Percentiles rank a stretch among this genome's conserved stretches.
phyloP scores from a whole-genome alignment of 83 land plant genomes.

The Larix sibirica region DNA sequence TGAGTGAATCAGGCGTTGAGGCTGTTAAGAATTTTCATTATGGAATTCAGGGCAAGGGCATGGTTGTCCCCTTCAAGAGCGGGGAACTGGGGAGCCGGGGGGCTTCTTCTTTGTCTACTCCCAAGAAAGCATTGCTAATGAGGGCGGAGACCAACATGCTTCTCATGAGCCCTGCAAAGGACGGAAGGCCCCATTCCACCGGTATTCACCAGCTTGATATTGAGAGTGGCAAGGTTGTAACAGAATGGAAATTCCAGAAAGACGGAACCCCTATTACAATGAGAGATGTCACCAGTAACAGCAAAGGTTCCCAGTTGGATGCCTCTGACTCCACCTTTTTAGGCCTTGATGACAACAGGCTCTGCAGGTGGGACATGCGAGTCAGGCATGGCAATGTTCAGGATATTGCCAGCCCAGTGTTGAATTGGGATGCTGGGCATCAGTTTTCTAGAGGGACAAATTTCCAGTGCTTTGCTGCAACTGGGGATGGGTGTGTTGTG shows the following conservation, averaged over 20 bases:
- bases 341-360: conserved; percentile 93
- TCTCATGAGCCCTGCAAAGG: conserved; percentile 79
- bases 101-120: conserved; percentile 38
- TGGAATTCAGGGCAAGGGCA: conserved; percentile 93
- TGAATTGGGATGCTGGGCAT: conserved; percentile 97
- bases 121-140: conserved; percentile 92
- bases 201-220: conserved; percentile 93
- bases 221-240: conserved; percentile 82
- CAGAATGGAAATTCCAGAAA: conserved; percentile 95
- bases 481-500: conserved; percentile 97
- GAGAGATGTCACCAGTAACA: conserved; percentile 91
- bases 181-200: conserved; percentile 53
- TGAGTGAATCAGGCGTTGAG: conserved; percentile 78
- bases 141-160: conserved; percentile 93
- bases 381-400: conserved; percentile 85
- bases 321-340: conserved; percentile 85
- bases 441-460: conserved; percentile 97
- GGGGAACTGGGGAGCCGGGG: conserved; percentile 14
- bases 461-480: conserved; percentile 95
- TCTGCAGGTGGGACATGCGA: conserved; percentile 98
- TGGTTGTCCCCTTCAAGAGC: conserved; percentile 47
- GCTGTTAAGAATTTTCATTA: conserved; percentile 75
- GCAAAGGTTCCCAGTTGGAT: conserved; percentile 85
- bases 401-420: conserved; percentile 68
- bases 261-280: conserved; percentile 90